Evolutionary conservation across 2,329 filamentous ascomycete species (phyloP), one percentile per base, ranked within the genome.

Genomic region (Colletotrichum eremochloae): DNA sequence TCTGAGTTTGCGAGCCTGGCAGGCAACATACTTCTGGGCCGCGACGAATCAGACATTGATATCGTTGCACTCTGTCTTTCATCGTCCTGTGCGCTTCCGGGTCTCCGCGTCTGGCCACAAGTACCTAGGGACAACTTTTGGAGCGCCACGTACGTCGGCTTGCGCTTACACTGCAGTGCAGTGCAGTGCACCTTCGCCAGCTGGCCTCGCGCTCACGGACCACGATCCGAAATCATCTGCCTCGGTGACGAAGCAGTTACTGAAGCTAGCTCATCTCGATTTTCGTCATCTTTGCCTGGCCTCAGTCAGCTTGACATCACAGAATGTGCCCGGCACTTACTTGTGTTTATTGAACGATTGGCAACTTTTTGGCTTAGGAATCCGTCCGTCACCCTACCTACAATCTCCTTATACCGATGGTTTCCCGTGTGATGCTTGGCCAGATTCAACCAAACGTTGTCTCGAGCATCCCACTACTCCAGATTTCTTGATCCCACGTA

Each of bases 171-270:
- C 53, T 40, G 53, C 24, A 38, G 24, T 38, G 33, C 24, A 36
- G 44, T 40, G 53, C 24, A 38, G 24, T 38, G 33, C 67, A 58
- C 60, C 50, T 53, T 44, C 20, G n/a, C 36, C 24, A 24, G 33
- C 52, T 4, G 53, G 18, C 20, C 5, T 38, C 5, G 15, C 20
- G 31, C 11, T 57, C 9, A 38, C 36, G 31, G 33, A 44, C 56
- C 57, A 50, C 42, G 42, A 46, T 57, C 52, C n/a, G 46, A 60
- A 42, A 38, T 63, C 58, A 58, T 44, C 46, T 64, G 65, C 65
- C 52, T 72, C 52, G 64, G 48, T 71, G 56, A 53, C 24, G 46
- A 63, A 52, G 42, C 68, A 40, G 33, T 33, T 38, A 31, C 20
- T 63, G 29, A 15, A 64, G 6, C 36, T 11, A n/a, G 38, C 36